phyloP scores from a whole-genome alignment of 176 grass and related monocot genomes.

The Carex myosuroides region DNA sequence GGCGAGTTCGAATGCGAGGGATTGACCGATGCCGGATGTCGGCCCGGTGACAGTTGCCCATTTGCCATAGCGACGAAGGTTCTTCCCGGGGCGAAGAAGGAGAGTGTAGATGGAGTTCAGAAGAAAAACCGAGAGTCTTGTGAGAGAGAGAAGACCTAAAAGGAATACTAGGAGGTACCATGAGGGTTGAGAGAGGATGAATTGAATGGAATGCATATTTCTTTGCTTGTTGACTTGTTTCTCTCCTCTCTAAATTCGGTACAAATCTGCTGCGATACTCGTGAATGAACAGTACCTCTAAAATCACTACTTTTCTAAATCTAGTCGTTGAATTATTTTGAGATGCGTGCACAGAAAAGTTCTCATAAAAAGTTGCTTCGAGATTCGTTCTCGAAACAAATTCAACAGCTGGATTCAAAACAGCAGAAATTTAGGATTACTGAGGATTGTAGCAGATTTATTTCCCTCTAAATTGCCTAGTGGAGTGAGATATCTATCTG shows the following conservation, averaged over 20 bases:
- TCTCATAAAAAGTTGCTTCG: no score
- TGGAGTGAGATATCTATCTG: no score
- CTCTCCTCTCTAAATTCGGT: background rate
- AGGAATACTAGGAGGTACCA: constrained; percentile 43
- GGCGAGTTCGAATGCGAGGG: constrained; percentile 50
- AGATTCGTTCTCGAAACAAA: no score
- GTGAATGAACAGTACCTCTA: no score
- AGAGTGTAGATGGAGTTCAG: constrained; percentile 40
- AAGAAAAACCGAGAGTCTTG: constrained; percentile 21
- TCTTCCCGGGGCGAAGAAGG: constrained; percentile 57
- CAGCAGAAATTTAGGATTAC: no score
- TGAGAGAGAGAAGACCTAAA: constrained; percentile 33
- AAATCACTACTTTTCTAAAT: no score
- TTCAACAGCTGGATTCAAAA: no score
- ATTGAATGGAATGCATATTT: constrained; percentile 8
- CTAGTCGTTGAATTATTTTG: no score
- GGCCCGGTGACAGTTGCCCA: constrained; percentile 84
- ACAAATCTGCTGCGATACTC: no score
- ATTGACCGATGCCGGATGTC: constrained; percentile 67
- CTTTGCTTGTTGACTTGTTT: background rate
- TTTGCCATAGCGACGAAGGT: constrained; percentile 47
- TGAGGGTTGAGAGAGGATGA: constrained; percentile 20
- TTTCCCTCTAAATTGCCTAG: no score
- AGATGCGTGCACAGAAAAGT: no score
- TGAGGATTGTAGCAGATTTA: no score